phyloP scores from a whole-genome alignment of 768 basidiomycete species.

The Rhodotorula toruloides region DNA sequence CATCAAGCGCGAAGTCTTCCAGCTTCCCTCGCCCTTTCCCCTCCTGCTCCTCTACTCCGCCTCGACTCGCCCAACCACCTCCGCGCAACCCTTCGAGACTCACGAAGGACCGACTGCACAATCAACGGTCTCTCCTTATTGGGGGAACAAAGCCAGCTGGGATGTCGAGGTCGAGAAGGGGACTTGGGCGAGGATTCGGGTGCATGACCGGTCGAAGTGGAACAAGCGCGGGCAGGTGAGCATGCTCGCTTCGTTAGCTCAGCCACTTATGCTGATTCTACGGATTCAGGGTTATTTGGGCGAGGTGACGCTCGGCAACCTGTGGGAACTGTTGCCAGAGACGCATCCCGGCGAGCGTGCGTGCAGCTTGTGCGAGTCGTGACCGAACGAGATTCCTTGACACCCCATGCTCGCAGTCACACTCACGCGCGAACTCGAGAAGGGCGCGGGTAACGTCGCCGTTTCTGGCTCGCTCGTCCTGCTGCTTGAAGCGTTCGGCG shows the following conservation, averaged over 20 bases:
- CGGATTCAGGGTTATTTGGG: conserved; percentile 29
- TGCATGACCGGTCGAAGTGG: conserved; percentile 30
- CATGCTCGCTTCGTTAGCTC: not conserved
- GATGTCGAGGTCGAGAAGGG: conserved; percentile 21
- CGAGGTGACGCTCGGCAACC: conserved; percentile 19
- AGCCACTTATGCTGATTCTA: too few species aligned
- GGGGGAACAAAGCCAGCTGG: conserved; percentile 18
- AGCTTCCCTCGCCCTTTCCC: conserved; percentile 20
- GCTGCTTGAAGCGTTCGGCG: not conserved
- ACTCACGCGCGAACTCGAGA: conserved; percentile 17
- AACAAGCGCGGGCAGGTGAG: conserved; percentile 26
- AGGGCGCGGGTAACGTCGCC: conserved; percentile 30
- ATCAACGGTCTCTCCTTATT: conserved; percentile 4
- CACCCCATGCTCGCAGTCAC: not conserved
- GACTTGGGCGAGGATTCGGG: conserved; percentile 11
- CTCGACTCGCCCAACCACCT: not conserved
- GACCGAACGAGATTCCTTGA: not conserved
- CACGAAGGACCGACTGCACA: not conserved
- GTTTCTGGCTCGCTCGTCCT: conserved; percentile 28
- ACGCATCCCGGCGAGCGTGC: conserved; percentile 12
- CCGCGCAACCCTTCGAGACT: not conserved
- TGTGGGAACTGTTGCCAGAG: conserved; percentile 15
- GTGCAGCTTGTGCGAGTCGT: not conserved
- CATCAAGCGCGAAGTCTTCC: conserved; percentile 39
- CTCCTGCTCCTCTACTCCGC: conserved; percentile 16